phyloP scores from a whole-genome alignment of 1,284 basidiomycete genomes.

The Earliella scabrosa region DNA sequence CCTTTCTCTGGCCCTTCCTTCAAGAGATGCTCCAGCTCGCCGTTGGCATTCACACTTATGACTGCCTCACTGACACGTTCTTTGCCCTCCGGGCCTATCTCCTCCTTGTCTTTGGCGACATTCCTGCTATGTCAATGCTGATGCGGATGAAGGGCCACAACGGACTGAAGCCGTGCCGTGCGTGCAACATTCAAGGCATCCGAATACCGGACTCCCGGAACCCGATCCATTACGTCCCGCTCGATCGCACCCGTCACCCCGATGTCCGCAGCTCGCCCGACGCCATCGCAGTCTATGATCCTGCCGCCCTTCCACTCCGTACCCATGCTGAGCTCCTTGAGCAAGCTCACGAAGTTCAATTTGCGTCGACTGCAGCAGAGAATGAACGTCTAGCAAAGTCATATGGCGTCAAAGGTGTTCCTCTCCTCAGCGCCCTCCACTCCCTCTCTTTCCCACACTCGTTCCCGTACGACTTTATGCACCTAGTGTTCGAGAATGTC shows the following conservation, averaged over 20 bases:
- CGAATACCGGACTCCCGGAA: conserved; percentile 22
- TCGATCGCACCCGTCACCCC: conserved; percentile 21
- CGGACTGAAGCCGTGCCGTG: conserved; percentile 43
- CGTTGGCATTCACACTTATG: conserved; percentile 40
- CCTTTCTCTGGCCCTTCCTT: conserved; percentile 43
- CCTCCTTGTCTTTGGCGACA: conserved; percentile 47
- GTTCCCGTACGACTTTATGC: conserved; percentile 54
- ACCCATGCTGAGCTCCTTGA: conserved; percentile 38
- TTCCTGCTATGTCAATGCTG: conserved; percentile 48
- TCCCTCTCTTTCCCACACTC: conserved; percentile 44
- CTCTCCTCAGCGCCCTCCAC: conserved; percentile 36
- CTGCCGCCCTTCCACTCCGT: conserved; percentile 41
- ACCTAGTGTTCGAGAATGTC: conserved; percentile 47
- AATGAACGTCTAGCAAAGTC: conserved; percentile 33
- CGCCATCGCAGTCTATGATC: conserved; percentile 33
- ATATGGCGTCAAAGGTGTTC: conserved; percentile 47
- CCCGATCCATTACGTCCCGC: conserved; percentile 42
- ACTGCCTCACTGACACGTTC: conserved; percentile 26
- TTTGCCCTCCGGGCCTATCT: conserved; percentile 45
- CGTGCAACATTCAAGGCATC: conserved; percentile 45
- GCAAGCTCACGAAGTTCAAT: conserved; percentile 39
- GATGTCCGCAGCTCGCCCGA: neutral
- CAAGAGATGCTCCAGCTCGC: conserved; percentile 42
- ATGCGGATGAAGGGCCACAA: conserved; percentile 54
- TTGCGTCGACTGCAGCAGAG: conserved; percentile 27